Evolutionary conservation across 1,284 basidiomycete genomes (phyloP), one percentile per base, ranked within the genome.

Genomic region (Polyporus tsugae): DNA sequence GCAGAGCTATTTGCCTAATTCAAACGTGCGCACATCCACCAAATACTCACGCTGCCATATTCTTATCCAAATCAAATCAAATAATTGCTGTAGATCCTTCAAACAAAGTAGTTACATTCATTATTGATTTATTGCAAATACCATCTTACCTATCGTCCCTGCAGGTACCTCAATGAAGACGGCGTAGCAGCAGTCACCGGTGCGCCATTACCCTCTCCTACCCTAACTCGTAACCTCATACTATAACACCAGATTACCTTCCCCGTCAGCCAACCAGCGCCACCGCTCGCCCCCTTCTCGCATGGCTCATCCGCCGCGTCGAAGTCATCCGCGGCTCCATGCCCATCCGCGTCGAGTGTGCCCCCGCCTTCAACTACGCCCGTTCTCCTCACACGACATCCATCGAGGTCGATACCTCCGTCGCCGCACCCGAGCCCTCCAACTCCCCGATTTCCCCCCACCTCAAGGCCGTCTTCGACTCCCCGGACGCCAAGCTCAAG

Each of bases 291-390:
- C 89, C 92, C 0, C 83, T 94, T 10, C 86, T 97, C 6, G 92
- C 92, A 38, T 98, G 96, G 96, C 84, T 98, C 49, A 87, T 96
- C 67, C 89, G 96, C 10, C 91, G 93, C 58, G 90, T 98, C 33
- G 95, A 97, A 82, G 88, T 92, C 69, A 89, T 97, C 72, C 90
- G 95, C 22, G 95, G 96, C 1, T 84, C 77, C 2, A 83, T 96
- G 39, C 89, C 92, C 0, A 84, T 96, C 66, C 85, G 88, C 64
- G 86, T 97, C 79, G 93, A 97, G 81, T 96, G 94, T 75, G 95
- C 95, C 0, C 96, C 96, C 0, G 96, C 95, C 0, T 98, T 98
- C 87, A 92, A 97, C 80, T 98, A 98, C 75, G 95, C 95, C 1
- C 86, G 91, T 15, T 87, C 90, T 65, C 68, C 84, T 3, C 96